Evolutionary conservation across 768 basidiomycete genomes (phyloP), one percentile per base, ranked within the genome.

Genomic region (Clitopilus passeckerianus): DNA sequence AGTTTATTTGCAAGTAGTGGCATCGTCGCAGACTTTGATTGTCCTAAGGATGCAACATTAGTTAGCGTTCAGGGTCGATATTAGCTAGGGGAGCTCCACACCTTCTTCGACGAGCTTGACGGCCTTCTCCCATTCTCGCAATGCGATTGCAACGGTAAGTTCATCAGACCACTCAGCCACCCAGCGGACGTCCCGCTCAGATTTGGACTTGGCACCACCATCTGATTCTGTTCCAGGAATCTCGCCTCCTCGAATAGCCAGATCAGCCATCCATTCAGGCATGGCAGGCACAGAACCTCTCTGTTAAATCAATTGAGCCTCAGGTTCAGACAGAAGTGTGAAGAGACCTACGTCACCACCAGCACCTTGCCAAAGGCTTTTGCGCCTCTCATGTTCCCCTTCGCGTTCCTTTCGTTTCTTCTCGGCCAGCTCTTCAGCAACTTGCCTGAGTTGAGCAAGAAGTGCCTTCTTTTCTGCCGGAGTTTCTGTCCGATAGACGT

Each of bases 391-490:
- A 65, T 97, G 89, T 74, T 95, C 91, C 55, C 92, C 91, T 74
- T 98, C 90, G 58, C 94, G 89, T 67, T 98, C 94, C 71, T 94
- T 96, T 57, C 95, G 85, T 66, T 86, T 90, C 73, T 93, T 92
- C 44, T 89, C 84, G 7, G 89, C 82, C 3, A 97, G 78, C 66
- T 98, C 96, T 70, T 98, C 95, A 0, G 95, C 93, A 4, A 95
- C 90, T 66, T 92, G 90, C 33, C 95, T 86, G 75, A 98, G 93
- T 61, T 94, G 88, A 0, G 86, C 72, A 14, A 99, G 80, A 0
- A 98, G 80, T 8, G 80, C 77, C 72, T 91, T 95, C 79, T 99
- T 99, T 67, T 98, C 94, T 23, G 86, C 76, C 0, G 86, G 67
- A 7, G 80, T 80, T 59, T 95, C 92, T 1, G 92, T 92, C 34